Evolutionary conservation across 2,329 filamentous ascomycete species (phyloP), one percentile per base, ranked within the genome.

Genomic region (Phyllachora maydis): DNA sequence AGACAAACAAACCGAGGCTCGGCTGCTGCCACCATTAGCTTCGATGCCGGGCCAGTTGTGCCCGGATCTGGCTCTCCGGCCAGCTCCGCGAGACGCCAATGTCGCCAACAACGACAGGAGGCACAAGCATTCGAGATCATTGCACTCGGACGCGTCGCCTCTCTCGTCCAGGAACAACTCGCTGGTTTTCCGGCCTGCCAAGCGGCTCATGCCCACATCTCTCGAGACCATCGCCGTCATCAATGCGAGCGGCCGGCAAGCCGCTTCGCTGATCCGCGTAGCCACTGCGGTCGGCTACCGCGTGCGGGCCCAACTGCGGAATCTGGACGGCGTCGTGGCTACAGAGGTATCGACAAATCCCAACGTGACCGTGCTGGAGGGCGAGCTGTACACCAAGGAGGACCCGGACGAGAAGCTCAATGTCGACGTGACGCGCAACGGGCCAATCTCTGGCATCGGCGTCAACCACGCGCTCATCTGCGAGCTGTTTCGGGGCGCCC

Each of bases 171-270:
- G 63, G 34, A 68, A 66, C 34, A 67, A 65, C 34, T 68, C 63
- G 12, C 36, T 66, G 28, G 66, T 55, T n/a, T 66, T 66, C 35
- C 62, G 64, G 11, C 63, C 64, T 10, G 46, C 58, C 22, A 68
- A 68, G 45, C 55, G 64, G 34, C 50, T 60, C 35, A 66, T 63
- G 50, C 57, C 59, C 29, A 52, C 54, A 15, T 61, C 63, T 21
- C 59, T 65, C 43, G 88, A 83, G 54, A 88, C 77, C 26, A 81
- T 91, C 40, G 85, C 83, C 43, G 73, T 92, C 42, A 83, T 95
- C 54, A 95, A 95, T 52, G 81, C 81, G 43, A 85, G 81, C 45
- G 88, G 88, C 41, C 77, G 88, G 38, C 88, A 98, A 58, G 82
- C 85, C 33, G 85, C 85, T 28, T 93, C 83, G 29, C 70, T 98